Evolutionary conservation across 2,329 filamentous ascomycete species (phyloP), one percentile per base, ranked within the genome.

Genomic region (Colletotrichum tabaci): DNA sequence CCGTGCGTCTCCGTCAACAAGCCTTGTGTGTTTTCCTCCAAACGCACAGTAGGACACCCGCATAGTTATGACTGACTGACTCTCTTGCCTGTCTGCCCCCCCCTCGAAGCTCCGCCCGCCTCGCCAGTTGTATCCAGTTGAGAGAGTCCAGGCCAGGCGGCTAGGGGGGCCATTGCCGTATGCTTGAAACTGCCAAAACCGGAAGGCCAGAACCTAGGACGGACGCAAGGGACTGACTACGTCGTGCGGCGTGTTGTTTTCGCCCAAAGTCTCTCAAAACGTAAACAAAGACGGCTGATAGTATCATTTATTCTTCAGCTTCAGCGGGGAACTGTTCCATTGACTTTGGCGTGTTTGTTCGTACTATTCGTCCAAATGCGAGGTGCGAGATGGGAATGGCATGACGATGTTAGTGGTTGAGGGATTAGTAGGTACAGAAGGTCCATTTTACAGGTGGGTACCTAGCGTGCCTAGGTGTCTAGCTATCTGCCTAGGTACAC

Each of bases 131-230:
- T 30, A n/a, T 61, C 35, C 58, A 47, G 21, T 49, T n/a, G 30
- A 15, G 35, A 7, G 18, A 55, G 44, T 56, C 60, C 23, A 58
- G 35, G 52, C 46, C 55, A 18, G 50, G 35, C 23, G 50, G 50
- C 50, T 4, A 30, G 44, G 38, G 46, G 30, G 58, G 21, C 16
- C 44, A 35, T 42, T 61, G 18, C 40, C 40, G 35, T 56, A 30
- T 61, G 63, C 47, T 61, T 55, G 63, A 42, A 67, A 53, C 49
- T 61, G 47, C 55, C 63, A 38, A n/a, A 57, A 40, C 46, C 35
- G 64, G 64, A 71, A 67, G 44, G 42, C 44, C 57, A 67, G 40
- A 71, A 67, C 64, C 68, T 71, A 64, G 57, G 64, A 71, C 68
- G 68, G 35, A 71, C 44, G 57, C 50, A 58, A 67, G 64, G 68